These are phyloP conservation scores for Diphasiastrum complanatum DNA, from an alignment of 83 land plant genomes.

Conservation along the genomic window DNA sequence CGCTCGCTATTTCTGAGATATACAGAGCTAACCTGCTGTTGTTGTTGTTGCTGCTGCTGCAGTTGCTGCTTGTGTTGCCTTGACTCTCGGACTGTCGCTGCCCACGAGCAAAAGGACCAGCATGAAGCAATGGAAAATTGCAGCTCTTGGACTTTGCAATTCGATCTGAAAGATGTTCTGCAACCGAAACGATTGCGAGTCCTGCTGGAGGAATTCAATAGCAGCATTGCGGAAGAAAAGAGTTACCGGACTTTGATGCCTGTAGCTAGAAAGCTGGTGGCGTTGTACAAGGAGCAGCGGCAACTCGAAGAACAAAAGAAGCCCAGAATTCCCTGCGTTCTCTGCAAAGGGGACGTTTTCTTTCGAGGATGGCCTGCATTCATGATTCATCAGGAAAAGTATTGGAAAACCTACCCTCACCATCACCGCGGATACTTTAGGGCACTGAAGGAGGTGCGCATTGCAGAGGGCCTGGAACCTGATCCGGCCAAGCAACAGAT, in stretches of 20 bases:
- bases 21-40: too few species aligned
- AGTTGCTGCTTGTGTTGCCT: too few species aligned
- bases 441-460: conserved; percentile 11
- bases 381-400: conserved; percentile 8
- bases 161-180: too few species aligned
- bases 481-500: neutral
- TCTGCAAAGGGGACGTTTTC: neutral
- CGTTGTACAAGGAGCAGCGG: conserved; percentile 45
- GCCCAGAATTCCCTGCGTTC: conserved; percentile 2
- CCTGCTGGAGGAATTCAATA: too few species aligned
- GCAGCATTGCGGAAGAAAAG: too few species aligned
- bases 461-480: neutral
- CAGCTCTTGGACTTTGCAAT: too few species aligned
- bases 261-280: conserved; percentile 29
- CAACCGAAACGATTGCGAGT: too few species aligned
- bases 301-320: conserved; percentile 37
- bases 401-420: conserved; percentile 11
- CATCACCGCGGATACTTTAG: conserved; percentile 5
- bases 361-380: conserved; percentile 11
- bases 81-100: too few species aligned
- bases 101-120: too few species aligned
- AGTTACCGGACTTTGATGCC: conserved; percentile 13
- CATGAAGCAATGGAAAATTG: too few species aligned
- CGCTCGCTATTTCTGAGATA: too few species aligned
- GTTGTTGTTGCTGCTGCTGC: too few species aligned